A percentile compares a stretch with the other conserved stretches of the same genome.
Evolutionary conservation across 2,329 filamentous ascomycete species (phyloP).

Genomic region (Leptographium wingfieldii): DNA sequence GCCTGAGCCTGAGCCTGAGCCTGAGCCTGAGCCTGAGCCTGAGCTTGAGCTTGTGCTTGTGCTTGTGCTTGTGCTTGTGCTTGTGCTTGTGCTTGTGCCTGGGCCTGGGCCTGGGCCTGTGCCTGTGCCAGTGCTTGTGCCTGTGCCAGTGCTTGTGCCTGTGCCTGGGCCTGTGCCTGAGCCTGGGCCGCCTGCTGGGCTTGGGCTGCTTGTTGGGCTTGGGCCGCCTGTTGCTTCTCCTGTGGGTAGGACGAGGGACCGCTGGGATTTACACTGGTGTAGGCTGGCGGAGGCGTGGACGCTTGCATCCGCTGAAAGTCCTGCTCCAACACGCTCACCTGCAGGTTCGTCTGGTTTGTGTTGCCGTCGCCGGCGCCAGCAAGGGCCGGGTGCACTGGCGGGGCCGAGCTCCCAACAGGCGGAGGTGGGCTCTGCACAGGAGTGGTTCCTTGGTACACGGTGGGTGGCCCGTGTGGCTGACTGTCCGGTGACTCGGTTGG

Average conservation of each 20-base stretch:
- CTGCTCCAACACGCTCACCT: constrained; percentile 65
- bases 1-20: constrained; percentile 6
- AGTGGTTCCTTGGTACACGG: constrained; percentile 77
- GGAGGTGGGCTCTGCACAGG: constrained; percentile 52
- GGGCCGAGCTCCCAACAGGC: constrained; percentile 29
- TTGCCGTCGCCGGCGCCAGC: constrained; percentile 23
- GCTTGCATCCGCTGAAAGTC: constrained; percentile 75
- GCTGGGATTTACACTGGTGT: constrained; percentile 59
- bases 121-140: constrained; percentile 12
- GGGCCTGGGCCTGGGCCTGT: constrained; percentile 15
- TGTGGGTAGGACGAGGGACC: constrained; percentile 58
- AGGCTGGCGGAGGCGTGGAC: constrained; percentile 86
- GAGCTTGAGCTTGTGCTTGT: constrained; percentile 17
- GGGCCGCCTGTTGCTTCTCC: constrained; percentile 52
- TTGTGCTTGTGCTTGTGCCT: constrained; percentile 18
- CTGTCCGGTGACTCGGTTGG: constrained; percentile 82
- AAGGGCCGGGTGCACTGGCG: constrained; percentile 7
- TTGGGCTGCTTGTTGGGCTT: constrained; percentile 8
- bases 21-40: not conserved
- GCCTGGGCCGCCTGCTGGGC: constrained; percentile 13
- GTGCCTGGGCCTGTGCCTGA: constrained; percentile 18
- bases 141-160: too few relatives aligned
- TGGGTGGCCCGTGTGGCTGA: constrained; percentile 78
- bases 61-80: constrained; percentile 19
- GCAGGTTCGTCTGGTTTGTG: constrained; percentile 25